Evolutionary conservation across 31 red algal species (phyloP).

Genomic region (Bonnemaisonia californica): DNA sequence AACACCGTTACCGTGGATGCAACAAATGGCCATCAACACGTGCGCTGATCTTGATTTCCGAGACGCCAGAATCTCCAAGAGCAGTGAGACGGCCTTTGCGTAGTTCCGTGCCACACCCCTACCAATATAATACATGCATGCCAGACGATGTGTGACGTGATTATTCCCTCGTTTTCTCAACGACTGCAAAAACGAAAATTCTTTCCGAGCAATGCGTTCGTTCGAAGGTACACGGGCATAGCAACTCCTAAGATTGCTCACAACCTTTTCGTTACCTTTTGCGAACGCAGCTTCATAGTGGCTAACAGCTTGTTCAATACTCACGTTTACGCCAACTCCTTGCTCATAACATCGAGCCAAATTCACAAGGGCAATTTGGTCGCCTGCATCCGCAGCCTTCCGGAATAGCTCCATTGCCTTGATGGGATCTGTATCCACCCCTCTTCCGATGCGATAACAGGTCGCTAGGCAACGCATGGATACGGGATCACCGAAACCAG

Average conservation of each 20-base stretch:
- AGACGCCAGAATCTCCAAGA: neutral
- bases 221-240: neutral
- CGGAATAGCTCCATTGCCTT: conserved; percentile 30
- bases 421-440: conserved; percentile 14
- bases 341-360: conserved; percentile 17
- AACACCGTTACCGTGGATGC: neutral
- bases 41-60: conserved; percentile 2
- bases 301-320: neutral
- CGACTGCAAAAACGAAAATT: neutral
- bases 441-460: conserved; percentile 39
- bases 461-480: conserved; percentile 25
- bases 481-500: conserved; percentile 9
- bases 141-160: neutral
- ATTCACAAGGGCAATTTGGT: neutral
- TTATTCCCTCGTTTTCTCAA: neutral
- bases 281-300: neutral
- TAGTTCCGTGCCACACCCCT: neutral
- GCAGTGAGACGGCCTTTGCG: conserved; percentile 5
- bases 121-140: conserved; percentile 22
- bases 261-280: conserved; percentile 14
- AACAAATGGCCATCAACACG: conserved; percentile 9
- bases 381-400: conserved; percentile 36
- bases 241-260: neutral
- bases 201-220: neutral
- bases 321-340: neutral